phyloP scores from a whole-genome alignment of 495 filamentous ascomycete species.

The Aspergillus asperescens region DNA sequence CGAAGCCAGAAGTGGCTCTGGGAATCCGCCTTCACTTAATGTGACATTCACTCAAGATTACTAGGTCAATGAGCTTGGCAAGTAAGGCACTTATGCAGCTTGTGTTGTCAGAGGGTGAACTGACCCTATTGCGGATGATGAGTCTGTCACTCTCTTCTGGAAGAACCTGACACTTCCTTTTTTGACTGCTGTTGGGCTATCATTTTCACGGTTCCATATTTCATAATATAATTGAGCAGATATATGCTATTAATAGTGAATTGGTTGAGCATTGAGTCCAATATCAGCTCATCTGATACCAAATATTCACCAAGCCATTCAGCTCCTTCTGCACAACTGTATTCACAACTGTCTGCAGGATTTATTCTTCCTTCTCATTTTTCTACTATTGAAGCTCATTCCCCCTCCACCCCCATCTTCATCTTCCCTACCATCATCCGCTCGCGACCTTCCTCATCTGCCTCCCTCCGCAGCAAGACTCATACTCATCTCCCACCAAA shows the following conservation, averaged over 20 bases:
- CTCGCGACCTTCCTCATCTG: not conserved
- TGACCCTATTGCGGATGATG: constrained; percentile 31
- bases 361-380: too few species aligned
- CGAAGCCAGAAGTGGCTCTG: constrained; percentile 31
- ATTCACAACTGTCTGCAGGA: too few species aligned
- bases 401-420: not conserved
- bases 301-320: not conserved
- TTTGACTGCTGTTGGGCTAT: constrained; percentile 28
- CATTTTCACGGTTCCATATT: too few species aligned
- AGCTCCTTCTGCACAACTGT: not conserved
- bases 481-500: not conserved
- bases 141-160: constrained; percentile 42
- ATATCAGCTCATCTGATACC: not conserved
- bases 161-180: constrained; percentile 37
- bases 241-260: not conserved
- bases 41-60: constrained; percentile 55
- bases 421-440: not conserved
- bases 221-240: not conserved
- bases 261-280: not conserved
- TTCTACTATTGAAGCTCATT: too few species aligned
- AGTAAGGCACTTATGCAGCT: constrained; percentile 38
- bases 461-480: not conserved
- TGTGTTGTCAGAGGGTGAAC: constrained; percentile 18
- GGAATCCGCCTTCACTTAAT: constrained; percentile 43
- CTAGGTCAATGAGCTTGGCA: constrained; percentile 51